Percentiles rank a stretch among this genome's conserved stretches.
Evolutionary conservation across 768 basidiomycete species (phyloP).

Genomic region (Suillus spraguei): DNA sequence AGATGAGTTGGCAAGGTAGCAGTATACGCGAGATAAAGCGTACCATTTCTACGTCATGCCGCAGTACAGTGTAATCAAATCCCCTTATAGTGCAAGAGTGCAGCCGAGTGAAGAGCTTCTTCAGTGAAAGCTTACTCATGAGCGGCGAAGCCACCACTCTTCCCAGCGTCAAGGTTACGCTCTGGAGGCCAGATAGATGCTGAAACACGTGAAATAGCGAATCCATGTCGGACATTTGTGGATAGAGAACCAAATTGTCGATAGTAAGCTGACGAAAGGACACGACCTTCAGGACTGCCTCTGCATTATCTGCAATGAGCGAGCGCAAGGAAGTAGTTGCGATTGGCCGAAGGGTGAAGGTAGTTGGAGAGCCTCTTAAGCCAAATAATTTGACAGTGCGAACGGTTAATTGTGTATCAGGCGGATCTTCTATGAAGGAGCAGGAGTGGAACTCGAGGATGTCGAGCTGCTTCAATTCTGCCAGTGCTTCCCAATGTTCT

Average conservation of each 20-base stretch:
- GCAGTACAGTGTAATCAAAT: background rate
- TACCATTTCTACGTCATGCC: background rate
- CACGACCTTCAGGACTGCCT: background rate
- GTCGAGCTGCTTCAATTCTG: constrained; percentile 18
- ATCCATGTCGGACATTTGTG: too few species aligned
- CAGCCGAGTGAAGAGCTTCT: constrained; percentile 2
- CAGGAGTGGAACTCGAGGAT: constrained; percentile 17
- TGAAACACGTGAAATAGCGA: background rate
- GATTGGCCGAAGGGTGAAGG: background rate
- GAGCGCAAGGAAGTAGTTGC: background rate
- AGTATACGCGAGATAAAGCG: background rate
- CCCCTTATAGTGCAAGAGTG: background rate
- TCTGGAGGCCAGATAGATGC: background rate
- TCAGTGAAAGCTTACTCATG: background rate
- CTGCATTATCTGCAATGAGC: background rate
- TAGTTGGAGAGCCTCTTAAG: too few species aligned
- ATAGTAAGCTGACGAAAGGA: background rate
- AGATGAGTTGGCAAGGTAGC: background rate
- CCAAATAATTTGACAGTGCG: background rate
- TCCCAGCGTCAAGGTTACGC: background rate
- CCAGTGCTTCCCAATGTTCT: constrained; percentile 20
- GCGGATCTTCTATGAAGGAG: background rate
- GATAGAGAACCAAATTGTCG: background rate
- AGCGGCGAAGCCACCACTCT: background rate
- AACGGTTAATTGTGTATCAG: background rate